phyloP scores from a whole-genome alignment of 2,329 filamentous ascomycete species.

The Fusarium armeniacum region DNA sequence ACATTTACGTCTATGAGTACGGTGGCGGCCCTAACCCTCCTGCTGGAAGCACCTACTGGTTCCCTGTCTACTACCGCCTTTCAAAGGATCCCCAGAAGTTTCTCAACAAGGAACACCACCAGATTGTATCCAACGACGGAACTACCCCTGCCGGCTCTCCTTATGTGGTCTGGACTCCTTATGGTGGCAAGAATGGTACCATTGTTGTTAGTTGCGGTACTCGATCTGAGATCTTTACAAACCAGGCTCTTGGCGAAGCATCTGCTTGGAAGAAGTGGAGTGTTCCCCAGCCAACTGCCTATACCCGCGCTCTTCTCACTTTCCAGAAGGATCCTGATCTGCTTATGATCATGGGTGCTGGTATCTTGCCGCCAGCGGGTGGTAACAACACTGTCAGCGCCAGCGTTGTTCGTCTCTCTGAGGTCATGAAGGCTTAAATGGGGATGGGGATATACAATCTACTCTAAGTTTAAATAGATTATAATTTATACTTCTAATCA shows the following conservation, averaged over 20 bases:
- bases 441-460: accelerated
- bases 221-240: constrained; percentile 58
- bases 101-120: constrained; percentile 50
- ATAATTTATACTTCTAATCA: background rate
- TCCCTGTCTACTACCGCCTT: constrained; percentile 63
- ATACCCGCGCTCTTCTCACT: constrained; percentile 56
- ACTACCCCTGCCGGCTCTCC: constrained; percentile 58
- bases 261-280: constrained; percentile 56
- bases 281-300: constrained; percentile 55
- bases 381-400: constrained; percentile 60
- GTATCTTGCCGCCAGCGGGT: constrained; percentile 60
- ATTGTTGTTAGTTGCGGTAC: constrained; percentile 59
- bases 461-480: background rate
- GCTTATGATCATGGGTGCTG: constrained; percentile 61
- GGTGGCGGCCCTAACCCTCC: constrained; percentile 59
- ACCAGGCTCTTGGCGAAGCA: constrained; percentile 57
- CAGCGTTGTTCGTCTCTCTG: constrained; percentile 53
- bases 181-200: constrained; percentile 62
- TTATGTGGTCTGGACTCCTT: constrained; percentile 60
- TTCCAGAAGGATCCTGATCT: constrained; percentile 54
- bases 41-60: constrained; percentile 53
- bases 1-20: constrained; percentile 75
- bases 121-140: constrained; percentile 53
- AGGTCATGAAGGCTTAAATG: constrained; percentile 46
- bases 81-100: constrained; percentile 57